phyloP scores from a whole-genome alignment of 2,329 filamentous ascomycete species.

The Lasiodiplodia gonubiensis region DNA sequence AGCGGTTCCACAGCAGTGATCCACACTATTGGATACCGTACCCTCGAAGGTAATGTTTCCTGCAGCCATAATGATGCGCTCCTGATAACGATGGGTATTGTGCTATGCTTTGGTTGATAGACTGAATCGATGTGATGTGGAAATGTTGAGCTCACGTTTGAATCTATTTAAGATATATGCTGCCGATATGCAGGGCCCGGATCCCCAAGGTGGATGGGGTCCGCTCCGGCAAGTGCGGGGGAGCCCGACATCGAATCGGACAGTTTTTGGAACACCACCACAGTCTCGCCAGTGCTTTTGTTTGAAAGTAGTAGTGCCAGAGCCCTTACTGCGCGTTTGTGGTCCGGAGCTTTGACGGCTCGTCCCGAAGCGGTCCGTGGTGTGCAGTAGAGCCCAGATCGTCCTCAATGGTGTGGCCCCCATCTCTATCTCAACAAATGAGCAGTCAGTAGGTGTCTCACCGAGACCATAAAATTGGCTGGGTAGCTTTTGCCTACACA shows the following conservation, averaged over 20 bases:
- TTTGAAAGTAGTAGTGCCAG: not conserved
- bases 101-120: not conserved
- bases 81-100: not conserved
- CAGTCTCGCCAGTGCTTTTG: not conserved
- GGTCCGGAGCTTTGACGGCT: not conserved
- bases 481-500: not conserved
- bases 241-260: slow-evolving; percentile 17
- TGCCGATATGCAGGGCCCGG: slow-evolving; percentile 20
- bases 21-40: slow-evolving; percentile 22
- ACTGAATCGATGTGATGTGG: not conserved
- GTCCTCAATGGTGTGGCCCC: not conserved
- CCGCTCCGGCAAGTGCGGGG: slow-evolving; percentile 26
- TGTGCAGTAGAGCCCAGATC: slow-evolving; percentile 4
- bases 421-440: not conserved
- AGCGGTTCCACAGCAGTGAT: slow-evolving; percentile 4
- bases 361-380: not conserved
- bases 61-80: slow-evolving; percentile 26
- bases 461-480: too few species aligned
- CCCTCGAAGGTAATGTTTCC: slow-evolving; percentile 33
- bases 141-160: not conserved
- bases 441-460: not conserved
- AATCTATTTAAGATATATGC: slow-evolving; percentile 10
- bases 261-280: slow-evolving; percentile 11
- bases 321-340: not conserved
- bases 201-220: slow-evolving; percentile 24